These are phyloP conservation scores for Tolypocladium paradoxum DNA, from an alignment of 2,329 filamentous ascomycete genomes.

Conservation along the genomic window DNA sequence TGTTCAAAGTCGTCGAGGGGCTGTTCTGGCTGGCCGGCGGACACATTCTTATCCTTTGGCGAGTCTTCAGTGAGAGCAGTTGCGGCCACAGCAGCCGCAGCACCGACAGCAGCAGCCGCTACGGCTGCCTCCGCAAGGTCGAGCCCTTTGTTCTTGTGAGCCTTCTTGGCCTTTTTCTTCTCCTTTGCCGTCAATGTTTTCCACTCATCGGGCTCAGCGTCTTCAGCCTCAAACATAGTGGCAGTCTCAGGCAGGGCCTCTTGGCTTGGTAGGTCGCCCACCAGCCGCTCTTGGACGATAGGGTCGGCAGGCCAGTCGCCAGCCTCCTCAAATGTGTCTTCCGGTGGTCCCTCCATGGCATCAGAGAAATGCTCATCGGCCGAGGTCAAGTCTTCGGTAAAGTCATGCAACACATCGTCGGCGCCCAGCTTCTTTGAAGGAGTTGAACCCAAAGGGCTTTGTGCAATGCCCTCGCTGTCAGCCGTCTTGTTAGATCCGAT, in stretches of 20 bases:
- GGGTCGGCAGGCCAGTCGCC: slow-evolving; percentile 1
- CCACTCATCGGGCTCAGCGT: slow-evolving; percentile 7
- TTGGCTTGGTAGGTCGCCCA: slow-evolving; percentile 4
- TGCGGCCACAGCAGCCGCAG: slow-evolving; percentile 1
- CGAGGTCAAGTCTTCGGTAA: slow-evolving; percentile 20
- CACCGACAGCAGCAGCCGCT: neutral
- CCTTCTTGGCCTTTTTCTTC: slow-evolving; percentile 11
- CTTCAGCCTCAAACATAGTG: slow-evolving; percentile 1
- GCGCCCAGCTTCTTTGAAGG: slow-evolving; percentile 11
- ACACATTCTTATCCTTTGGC: slow-evolving; percentile 3
- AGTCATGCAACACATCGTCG: slow-evolving; percentile 9
- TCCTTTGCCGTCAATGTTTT: slow-evolving; percentile 8
- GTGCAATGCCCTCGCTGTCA: slow-evolving; percentile 9
- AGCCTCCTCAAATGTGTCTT: slow-evolving; percentile 9
- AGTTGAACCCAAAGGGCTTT: slow-evolving; percentile 13
- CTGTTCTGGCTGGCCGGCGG: neutral
- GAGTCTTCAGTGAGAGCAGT: neutral
- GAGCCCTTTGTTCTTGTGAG: slow-evolving; percentile 7
- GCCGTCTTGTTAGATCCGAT: slow-evolving; percentile 16
- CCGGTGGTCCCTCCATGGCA: slow-evolving; percentile 15
- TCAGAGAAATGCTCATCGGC: slow-evolving; percentile 26
- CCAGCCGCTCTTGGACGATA: neutral
- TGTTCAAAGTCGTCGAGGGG: slow-evolving; percentile 4
- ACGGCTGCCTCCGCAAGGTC: slow-evolving; percentile 2
- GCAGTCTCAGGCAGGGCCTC: slow-evolving; percentile 1